phyloP scores from a whole-genome alignment of 2,329 filamentous ascomycete species.

The Aspergillus sp. region DNA sequence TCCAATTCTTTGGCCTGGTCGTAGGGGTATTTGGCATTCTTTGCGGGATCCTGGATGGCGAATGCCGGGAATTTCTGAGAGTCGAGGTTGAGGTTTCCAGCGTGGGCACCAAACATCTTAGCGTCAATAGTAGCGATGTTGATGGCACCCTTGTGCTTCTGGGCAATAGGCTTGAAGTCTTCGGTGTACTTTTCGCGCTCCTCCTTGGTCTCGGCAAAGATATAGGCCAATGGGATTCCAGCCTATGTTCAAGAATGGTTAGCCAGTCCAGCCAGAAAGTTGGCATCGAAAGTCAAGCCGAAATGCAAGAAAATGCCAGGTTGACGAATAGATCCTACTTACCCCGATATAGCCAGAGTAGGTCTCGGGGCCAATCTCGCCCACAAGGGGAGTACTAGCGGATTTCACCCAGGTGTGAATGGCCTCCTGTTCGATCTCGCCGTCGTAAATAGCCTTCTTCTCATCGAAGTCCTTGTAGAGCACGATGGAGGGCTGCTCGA shows the following conservation, averaged over 20 bases:
- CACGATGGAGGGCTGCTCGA: slow-evolving; percentile 81
- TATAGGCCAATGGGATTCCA: slow-evolving; percentile 91
- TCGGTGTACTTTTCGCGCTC: slow-evolving; percentile 79
- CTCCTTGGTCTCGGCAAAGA: slow-evolving; percentile 90
- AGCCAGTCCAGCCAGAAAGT: not conserved
- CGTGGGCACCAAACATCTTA: slow-evolving; percentile 89
- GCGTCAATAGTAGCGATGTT: slow-evolving; percentile 99
- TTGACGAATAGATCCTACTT: slow-evolving; percentile 31
- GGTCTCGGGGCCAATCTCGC: slow-evolving; percentile 95
- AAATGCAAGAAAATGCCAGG: not conserved
- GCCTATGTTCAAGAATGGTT: slow-evolving; percentile 48
- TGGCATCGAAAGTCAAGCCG: not conserved
- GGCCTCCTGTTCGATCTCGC: slow-evolving; percentile 77
- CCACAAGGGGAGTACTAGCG: slow-evolving; percentile 83
- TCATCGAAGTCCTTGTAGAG: slow-evolving; percentile 99
- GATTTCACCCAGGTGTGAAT: slow-evolving; percentile 83
- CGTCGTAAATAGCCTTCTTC: slow-evolving; percentile 81
- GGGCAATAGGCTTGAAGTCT: slow-evolving; percentile 79
- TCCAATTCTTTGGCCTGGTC: slow-evolving; percentile 81
- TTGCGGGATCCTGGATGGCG: slow-evolving; percentile 91
- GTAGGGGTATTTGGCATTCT: slow-evolving; percentile 97
- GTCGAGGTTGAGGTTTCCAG: slow-evolving; percentile 95
- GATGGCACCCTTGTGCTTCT: slow-evolving; percentile 89
- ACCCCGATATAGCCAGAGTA: slow-evolving; percentile 91
- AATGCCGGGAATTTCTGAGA: slow-evolving; percentile 94